Percentiles rank a stretch among this genome's conserved stretches.
Conservation (phyloP, 2,329 filamentous ascomycete genomes). For the Penicillium glabrum region DNA sequence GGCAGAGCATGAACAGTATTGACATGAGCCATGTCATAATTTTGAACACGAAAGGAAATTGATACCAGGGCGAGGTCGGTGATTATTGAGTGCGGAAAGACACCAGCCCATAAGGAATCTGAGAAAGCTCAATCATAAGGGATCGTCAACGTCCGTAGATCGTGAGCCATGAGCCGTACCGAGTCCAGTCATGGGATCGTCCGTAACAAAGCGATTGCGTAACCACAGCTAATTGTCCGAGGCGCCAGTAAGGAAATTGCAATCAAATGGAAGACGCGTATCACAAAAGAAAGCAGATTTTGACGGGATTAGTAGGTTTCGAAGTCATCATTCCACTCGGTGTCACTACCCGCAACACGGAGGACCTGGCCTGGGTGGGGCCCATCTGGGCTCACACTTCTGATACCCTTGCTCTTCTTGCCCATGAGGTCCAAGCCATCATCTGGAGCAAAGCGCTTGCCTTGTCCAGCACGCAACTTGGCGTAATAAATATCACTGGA, state of each 20-base stretch:
- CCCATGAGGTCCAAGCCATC: slow-evolving; percentile 35
- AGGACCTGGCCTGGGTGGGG: slow-evolving; percentile 45
- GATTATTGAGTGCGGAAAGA: slow-evolving; percentile 10
- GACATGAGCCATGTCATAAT: slow-evolving; percentile 30
- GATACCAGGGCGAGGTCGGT: slow-evolving; percentile 4
- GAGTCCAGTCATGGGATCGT: slow-evolving; percentile 31
- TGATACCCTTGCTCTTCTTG: slow-evolving; percentile 49
- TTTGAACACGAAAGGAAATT: slow-evolving; percentile 31
- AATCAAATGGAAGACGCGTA: slow-evolving; percentile 1
- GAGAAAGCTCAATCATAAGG: slow-evolving; percentile 17
- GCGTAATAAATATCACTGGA: slow-evolving; percentile 77
- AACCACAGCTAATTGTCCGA: slow-evolving; percentile 18
- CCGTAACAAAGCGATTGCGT: slow-evolving; percentile 21
- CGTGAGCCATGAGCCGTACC: slow-evolving; percentile 20
- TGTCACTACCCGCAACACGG: slow-evolving; percentile 52
- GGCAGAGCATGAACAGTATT: slow-evolving; percentile 19
- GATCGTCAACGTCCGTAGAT: slow-evolving; percentile 16
- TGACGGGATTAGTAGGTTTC: slow-evolving; percentile 38
- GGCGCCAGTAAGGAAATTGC: slow-evolving; percentile 15
- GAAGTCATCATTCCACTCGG: slow-evolving; percentile 55
- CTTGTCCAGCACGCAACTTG: slow-evolving; percentile 67
- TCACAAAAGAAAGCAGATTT: slow-evolving; percentile 10
- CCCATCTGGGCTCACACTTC: slow-evolving; percentile 46
- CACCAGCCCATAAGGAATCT: slow-evolving; percentile 14
- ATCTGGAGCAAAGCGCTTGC: slow-evolving; percentile 59